Conservation (phyloP, 306 rosid species). For the Rosa rugosa region DNA sequence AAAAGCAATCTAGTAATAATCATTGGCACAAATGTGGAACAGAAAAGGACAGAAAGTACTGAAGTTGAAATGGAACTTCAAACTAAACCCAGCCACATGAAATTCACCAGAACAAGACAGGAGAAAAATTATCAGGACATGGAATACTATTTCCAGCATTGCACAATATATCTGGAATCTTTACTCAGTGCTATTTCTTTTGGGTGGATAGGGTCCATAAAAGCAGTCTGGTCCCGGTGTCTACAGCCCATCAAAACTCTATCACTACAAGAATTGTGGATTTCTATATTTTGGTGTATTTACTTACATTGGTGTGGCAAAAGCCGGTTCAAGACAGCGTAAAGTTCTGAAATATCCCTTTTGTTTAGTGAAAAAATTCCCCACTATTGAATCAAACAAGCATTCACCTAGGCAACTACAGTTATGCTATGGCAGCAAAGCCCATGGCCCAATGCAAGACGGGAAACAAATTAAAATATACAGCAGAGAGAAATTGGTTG, state of each 20-base stretch:
- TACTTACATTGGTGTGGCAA: neutral
- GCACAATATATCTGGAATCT: neutral
- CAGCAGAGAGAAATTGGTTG: neutral
- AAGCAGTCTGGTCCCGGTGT: neutral
- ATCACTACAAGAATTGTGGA: neutral
- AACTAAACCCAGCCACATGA: slow-evolving; percentile 11
- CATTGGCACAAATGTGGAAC: slow-evolving; percentile 20
- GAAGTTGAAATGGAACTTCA: slow-evolving; percentile 8
- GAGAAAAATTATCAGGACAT: neutral
- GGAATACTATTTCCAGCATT: neutral
- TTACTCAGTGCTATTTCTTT: neutral
- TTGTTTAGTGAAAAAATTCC: neutral
- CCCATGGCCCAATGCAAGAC: neutral
- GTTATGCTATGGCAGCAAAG: neutral
- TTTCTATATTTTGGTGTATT: neutral
- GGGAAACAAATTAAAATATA: neutral
- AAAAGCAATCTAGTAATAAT: slow-evolving; percentile 18
- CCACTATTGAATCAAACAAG: neutral
- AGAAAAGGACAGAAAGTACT: slow-evolving; percentile 6
- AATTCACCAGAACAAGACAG: neutral
- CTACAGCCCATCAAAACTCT: neutral
- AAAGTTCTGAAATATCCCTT: neutral
- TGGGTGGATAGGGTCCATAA: neutral
- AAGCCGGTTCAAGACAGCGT: neutral
- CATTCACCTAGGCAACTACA: neutral